Conservation (phyloP, 148 eudicot genomes). For the Talinum fruticosum region DNA sequence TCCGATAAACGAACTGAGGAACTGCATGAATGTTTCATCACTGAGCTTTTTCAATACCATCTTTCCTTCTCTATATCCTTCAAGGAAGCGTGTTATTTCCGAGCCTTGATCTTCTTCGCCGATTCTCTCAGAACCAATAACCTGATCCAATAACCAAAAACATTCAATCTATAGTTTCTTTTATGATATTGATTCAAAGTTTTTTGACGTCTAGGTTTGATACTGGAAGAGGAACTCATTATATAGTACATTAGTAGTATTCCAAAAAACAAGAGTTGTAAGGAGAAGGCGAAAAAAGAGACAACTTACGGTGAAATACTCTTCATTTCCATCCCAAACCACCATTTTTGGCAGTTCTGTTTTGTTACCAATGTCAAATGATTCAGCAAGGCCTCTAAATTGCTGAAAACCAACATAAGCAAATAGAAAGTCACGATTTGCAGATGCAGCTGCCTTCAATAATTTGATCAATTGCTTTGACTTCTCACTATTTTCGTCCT, state of each 20-base stretch:
- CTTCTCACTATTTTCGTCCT: conserved; percentile 58
- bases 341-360: conserved; percentile 82
- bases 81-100: conserved; percentile 69
- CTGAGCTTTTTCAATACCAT: conserved; percentile 48
- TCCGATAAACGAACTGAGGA: conserved; percentile 61
- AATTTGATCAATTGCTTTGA: conserved; percentile 59
- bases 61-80: conserved; percentile 81
- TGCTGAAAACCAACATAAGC: conserved; percentile 80
- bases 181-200: too few species aligned
- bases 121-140: conserved; percentile 72
- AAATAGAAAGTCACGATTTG: conserved; percentile 79
- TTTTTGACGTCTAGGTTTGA: too few species aligned
- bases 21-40: conserved; percentile 69
- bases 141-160: conserved; percentile 37
- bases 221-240: too few species aligned
- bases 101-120: conserved; percentile 68
- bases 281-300: neutral
- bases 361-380: conserved; percentile 55
- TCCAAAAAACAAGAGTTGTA: neutral
- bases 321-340: conserved; percentile 93
- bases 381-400: conserved; percentile 60
- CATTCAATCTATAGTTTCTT: neutral
- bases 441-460: conserved; percentile 90
- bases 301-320: conserved; percentile 65
- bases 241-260: too few species aligned